Base-by-base conservation (phyloP, 768 basidiomycete genomes). In the Russula ochroleuca region DNA sequence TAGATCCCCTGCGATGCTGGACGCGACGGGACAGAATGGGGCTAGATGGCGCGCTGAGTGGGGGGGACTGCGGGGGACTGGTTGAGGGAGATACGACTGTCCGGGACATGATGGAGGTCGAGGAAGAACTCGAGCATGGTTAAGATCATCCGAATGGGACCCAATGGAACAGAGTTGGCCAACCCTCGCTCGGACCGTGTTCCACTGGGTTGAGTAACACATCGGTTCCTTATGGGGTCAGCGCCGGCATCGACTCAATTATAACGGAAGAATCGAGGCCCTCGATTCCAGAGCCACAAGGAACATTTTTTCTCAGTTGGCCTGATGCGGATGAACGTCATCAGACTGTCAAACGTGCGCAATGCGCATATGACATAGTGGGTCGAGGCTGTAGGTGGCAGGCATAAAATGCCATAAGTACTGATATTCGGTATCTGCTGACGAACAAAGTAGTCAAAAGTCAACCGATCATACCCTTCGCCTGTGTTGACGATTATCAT, bases 1-100 rank as follows among this genome's bases (percentile, higher is more conserved):
- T 73, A 0, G 90, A 92, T 17, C 90, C 88, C 53, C 89, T 80
- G 19, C 90, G 80, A 8, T 79, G 70, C 28, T 81, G 77, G 43
- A 90, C 77, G 52, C 79, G 68, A 38, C 77, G 75, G 17, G 68
- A 47, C 11, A 21, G 55, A 7, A 51, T 19, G 14, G 62, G 59
- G 55, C 45, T 58, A 17, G 66, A 57, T 43, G 62, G 25, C 47
- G 9, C 65, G 8, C 45, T 59, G 33, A 49, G 65, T 23, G 57
- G 51, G 8, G 65, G 65, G 23, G 65, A 64, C 21, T 50, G 23
- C 14, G 62, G 57, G 5, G 65, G 65, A 15, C 65, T 66, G 47
- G 37, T 25, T 15, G 57, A 5, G 21, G 47, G 40, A 48, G 14
- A 54, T 6, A 53, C 28, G 45, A 56, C 28, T 54, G 25, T 35